These are phyloP conservation scores for Bacidia gigantensis DNA, from an alignment of 495 filamentous ascomycete species.

Conservation along the genomic window DNA sequence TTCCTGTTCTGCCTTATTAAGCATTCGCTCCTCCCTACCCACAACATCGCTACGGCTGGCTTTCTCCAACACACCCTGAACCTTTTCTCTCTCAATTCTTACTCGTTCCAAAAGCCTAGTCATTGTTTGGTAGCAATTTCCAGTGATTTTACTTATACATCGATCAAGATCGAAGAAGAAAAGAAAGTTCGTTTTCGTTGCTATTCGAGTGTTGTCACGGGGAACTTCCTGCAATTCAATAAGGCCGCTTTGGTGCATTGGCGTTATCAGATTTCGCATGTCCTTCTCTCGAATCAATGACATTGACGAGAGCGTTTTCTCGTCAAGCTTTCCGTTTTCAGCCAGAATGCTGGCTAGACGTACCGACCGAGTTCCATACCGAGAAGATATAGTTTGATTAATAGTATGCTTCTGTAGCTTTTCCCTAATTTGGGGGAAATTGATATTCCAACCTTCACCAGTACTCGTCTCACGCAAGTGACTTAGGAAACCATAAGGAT, in stretches of 20 bases:
- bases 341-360: conserved; percentile 71
- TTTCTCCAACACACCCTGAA: conserved; percentile 55
- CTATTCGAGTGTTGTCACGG: conserved; percentile 57
- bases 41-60: conserved; percentile 70
- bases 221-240: conserved; percentile 88
- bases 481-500: conserved; percentile 53
- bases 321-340: conserved; percentile 78
- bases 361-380: conserved; percentile 59
- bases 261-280: conserved; percentile 63
- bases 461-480: conserved; percentile 20
- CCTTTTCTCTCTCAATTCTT: conserved; percentile 52
- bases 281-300: conserved; percentile 68
- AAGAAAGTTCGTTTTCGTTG: conserved; percentile 68
- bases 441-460: conserved; percentile 58
- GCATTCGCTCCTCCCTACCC: conserved; percentile 62
- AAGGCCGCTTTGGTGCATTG: conserved; percentile 69
- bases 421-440: conserved; percentile 56
- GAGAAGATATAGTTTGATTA: conserved; percentile 59
- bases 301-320: conserved; percentile 64
- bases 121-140: conserved; percentile 80
- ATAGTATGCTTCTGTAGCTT: conserved; percentile 59
- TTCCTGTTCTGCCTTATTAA: conserved; percentile 53
- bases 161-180: conserved; percentile 78
- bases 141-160: conserved; percentile 47
- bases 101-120: conserved; percentile 66